Evolutionary conservation across 768 basidiomycete genomes (phyloP).

Genomic region (Tulasnella sp.): DNA sequence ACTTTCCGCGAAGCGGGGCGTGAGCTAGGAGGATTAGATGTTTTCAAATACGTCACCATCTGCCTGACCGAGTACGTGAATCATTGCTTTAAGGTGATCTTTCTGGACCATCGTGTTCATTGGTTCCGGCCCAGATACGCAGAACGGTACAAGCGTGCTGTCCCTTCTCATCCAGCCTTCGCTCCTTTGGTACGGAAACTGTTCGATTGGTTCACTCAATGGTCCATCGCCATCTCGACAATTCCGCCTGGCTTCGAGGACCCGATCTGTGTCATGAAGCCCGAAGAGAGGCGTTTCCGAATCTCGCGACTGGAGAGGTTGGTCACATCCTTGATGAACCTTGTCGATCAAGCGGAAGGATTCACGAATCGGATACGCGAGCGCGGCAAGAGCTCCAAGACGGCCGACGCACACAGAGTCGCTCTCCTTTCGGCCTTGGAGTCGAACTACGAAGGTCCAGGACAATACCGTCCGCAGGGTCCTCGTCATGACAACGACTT

Average conservation of each 20-base stretch:
- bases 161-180: constrained; percentile 37
- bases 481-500: constrained; percentile 61
- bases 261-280: constrained; percentile 26
- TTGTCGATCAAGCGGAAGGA: constrained; percentile 39
- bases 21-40: constrained; percentile 29
- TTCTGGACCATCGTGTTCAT: background rate
- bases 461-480: constrained; percentile 36
- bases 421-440: constrained; percentile 33
- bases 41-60: constrained; percentile 37
- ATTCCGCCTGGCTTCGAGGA: constrained; percentile 37
- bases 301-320: constrained; percentile 29
- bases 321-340: constrained; percentile 29
- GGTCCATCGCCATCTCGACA: constrained; percentile 34
- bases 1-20: constrained; percentile 28
- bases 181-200: constrained; percentile 33
- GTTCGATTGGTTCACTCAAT: constrained; percentile 35
- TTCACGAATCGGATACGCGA: constrained; percentile 12
- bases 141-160: constrained; percentile 46
- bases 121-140: constrained; percentile 35
- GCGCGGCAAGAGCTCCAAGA: constrained; percentile 19
- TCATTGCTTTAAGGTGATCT: background rate
- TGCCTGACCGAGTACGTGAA: constrained; percentile 42
- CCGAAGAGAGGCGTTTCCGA: constrained; percentile 30
- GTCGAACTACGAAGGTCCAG: constrained; percentile 45
- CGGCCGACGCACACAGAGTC: constrained; percentile 19